Evolutionary conservation across 2,329 filamentous ascomycete genomes (phyloP), one percentile per base, ranked within the genome.

Genomic region (Beauveria rudraprayagi): DNA sequence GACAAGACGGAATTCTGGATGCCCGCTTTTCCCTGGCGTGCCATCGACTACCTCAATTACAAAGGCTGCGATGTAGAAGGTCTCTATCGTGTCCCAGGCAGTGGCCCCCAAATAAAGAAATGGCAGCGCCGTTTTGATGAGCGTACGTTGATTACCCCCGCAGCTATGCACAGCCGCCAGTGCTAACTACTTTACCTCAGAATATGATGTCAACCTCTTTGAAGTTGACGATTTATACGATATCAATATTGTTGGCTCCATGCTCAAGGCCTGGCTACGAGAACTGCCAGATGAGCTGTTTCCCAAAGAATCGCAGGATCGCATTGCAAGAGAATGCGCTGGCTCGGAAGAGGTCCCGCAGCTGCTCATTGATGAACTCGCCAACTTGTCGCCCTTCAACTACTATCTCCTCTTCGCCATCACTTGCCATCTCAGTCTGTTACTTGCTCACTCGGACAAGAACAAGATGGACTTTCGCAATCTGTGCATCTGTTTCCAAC

Each of bases 1-100:
- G 93, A 97, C 70, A 97, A 97, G 79, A 97, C 93, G 0, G 93
- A 97, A 70, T 97, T 95, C 70, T 97, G 93, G 93, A 96, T 97
- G 92, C 93, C 93, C 14, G 90, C 92, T 7, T 87, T 97, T 62
- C 92, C 93, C 0, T 97, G 93, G 89, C 83, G 93, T 65, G 95
- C 92, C 62, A 97, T 97, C 66, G 93, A 97, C 76, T 97, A 96
- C 72, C 79, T 97, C 57, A 97, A 97, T 73, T 94, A 92, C 75
- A 95, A 94, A 70, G 91, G 91, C 44, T 94, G 90, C 67, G 92
- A 97, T 69, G 91, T 96, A 44, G 93, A 97, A 74, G 93, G 93
- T 3, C 80, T 97, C 3, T 97, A 97, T 72, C 86, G 93, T 62
- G 89, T 97, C 47, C 92, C 93, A 14, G 93, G 93, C 28, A 95